Evolutionary conservation across 208 protist genomes (phyloP).

Genomic region (Acanthamoeba divionensis): DNA sequence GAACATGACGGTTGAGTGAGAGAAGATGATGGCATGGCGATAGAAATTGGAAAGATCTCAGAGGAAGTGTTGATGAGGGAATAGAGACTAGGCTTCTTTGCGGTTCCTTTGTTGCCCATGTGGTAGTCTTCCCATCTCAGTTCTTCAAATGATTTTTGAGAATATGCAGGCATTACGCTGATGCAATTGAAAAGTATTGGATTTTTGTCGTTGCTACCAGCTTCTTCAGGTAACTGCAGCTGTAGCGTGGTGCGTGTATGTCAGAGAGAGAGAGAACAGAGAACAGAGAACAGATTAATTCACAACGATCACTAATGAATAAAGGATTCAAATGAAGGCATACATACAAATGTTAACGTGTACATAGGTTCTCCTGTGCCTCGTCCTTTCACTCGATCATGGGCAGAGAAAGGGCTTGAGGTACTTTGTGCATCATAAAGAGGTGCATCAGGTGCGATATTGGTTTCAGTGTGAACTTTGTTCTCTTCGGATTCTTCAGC

Average conservation of each 20-base stretch:
- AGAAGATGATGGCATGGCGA: too few species aligned
- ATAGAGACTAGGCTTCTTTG: not conserved
- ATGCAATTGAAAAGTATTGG: not conserved
- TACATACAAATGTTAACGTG: not conserved
- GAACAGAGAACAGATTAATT: not conserved
- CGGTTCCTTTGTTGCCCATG: not conserved
- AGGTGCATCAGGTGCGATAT: not conserved
- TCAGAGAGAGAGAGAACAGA: not conserved
- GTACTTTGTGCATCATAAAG: not conserved
- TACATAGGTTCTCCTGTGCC: not conserved
- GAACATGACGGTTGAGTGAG: too few species aligned
- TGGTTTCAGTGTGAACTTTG: not conserved
- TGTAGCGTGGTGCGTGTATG: not conserved
- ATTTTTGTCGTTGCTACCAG: too few species aligned
- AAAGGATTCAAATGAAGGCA: not conserved
- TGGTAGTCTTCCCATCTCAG: constrained; percentile 30
- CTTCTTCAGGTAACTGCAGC: not conserved
- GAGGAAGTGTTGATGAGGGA: constrained; percentile 14
- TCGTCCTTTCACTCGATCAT: not conserved
- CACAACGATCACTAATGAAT: not conserved
- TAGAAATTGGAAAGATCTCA: too few species aligned
- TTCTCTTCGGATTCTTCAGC: not conserved
- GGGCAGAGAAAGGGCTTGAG: not conserved
- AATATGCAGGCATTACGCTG: not conserved
- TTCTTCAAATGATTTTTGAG: constrained; percentile 23